These are phyloP conservation scores for Beauveria pseudobassiana DNA, from an alignment of 2,329 filamentous ascomycete species.

Conservation along the genomic window DNA sequence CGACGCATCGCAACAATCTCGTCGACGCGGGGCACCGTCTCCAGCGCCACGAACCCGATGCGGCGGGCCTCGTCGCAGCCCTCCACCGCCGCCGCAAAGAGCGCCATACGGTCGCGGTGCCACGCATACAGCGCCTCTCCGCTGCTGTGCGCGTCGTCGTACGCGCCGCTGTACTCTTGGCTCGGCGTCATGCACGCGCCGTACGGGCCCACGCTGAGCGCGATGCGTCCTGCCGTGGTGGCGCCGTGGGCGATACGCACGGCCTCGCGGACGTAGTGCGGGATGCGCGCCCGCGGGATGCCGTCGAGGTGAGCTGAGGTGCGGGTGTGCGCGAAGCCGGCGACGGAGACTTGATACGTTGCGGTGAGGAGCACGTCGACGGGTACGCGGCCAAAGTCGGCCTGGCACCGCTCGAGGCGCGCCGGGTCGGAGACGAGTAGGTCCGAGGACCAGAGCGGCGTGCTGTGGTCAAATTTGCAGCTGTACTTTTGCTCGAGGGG, in stretches of 20 bases:
- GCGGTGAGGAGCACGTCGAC: constrained; percentile 59
- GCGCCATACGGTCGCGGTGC: constrained; percentile 46
- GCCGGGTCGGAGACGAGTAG: constrained; percentile 47
- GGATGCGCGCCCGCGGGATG: constrained; percentile 31
- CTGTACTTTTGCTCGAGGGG: constrained; percentile 52
- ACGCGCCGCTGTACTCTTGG: constrained; percentile 57
- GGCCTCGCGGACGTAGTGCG: constrained; percentile 35
- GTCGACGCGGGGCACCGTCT: constrained; percentile 57
- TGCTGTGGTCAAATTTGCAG: constrained; percentile 41
- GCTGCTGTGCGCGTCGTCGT: constrained; percentile 42
- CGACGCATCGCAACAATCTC: constrained; percentile 52
- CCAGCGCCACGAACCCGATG: constrained; percentile 52
- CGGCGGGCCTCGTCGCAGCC: too few relatives aligned
- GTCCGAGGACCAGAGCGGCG: constrained; percentile 62
- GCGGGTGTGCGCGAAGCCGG: constrained; percentile 46
- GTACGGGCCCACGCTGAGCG: constrained; percentile 58
- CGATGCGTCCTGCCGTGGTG: constrained; percentile 31
- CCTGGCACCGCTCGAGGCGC: constrained; percentile 48
- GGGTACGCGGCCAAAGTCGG: constrained; percentile 46
- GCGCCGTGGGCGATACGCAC: constrained; percentile 35
- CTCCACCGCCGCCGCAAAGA: constrained; percentile 33
- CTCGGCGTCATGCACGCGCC: constrained; percentile 59
- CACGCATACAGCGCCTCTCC: constrained; percentile 41
- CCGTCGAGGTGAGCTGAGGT: constrained; percentile 29
- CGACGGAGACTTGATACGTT: constrained; percentile 56